Evolutionary conservation across 108 stramenopile species (phyloP).

Genomic region (Cyclotella baltica): DNA sequence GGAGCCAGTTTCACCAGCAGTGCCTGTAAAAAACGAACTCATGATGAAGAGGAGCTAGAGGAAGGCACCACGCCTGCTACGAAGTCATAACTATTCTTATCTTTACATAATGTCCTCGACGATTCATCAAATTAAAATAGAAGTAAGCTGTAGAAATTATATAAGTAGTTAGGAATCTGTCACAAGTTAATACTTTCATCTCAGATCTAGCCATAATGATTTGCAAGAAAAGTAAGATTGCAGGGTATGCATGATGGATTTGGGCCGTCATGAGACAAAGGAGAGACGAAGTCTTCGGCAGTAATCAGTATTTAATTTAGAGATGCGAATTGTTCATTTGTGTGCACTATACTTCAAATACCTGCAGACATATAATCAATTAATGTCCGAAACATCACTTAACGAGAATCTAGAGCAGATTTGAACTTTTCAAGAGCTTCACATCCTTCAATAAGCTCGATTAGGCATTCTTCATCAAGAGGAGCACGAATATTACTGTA

Average conservation of each 20-base stretch:
- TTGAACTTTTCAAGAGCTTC: constrained; percentile 70
- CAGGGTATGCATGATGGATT: too few species aligned
- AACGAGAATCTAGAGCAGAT: constrained; percentile 41
- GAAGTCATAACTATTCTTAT: background rate
- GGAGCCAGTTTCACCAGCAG: background rate
- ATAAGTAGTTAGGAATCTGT: too few species aligned
- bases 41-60: constrained; percentile 7
- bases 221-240: too few species aligned
- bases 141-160: too few species aligned
- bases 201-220: too few species aligned
- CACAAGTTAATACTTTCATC: too few species aligned
- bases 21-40: constrained; percentile 4
- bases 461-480: constrained; percentile 61
- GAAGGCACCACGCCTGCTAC: background rate
- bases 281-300: background rate
- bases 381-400: too few species aligned
- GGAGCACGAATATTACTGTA: constrained; percentile 35
- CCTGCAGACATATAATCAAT: background rate
- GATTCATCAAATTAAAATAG: too few species aligned
- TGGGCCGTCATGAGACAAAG: too few species aligned
- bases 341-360: background rate
- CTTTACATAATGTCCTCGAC: too few species aligned
- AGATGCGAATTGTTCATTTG: background rate
- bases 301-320: too few species aligned
- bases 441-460: constrained; percentile 64